phyloP scores from a whole-genome alignment of 805 yeast genomes.

The Candida yuanshanica region DNA sequence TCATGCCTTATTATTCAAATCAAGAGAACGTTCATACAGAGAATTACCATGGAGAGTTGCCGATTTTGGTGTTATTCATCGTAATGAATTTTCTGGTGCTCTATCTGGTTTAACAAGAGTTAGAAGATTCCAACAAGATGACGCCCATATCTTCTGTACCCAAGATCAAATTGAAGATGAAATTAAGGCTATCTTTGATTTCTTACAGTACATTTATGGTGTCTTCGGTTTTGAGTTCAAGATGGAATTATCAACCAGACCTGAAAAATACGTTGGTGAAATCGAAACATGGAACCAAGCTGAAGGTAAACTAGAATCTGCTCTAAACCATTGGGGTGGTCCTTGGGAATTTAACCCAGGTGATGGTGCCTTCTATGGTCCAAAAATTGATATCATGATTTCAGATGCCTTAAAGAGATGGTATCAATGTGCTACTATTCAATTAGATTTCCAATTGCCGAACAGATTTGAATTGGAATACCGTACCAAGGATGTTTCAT shows the following conservation, averaged over 20 bases:
- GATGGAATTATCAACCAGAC: slow-evolving; percentile 96
- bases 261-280: slow-evolving; percentile 94
- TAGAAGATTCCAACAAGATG: slow-evolving; percentile 98
- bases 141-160: slow-evolving; percentile 96
- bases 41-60: slow-evolving; percentile 99
- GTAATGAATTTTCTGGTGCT: slow-evolving; percentile 96
- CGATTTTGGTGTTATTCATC: slow-evolving; percentile 94
- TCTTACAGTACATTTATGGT: slow-evolving; percentile 81
- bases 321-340: slow-evolving; percentile 81
- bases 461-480: slow-evolving; percentile 86
- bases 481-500: slow-evolving; percentile 56
- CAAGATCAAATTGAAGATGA: slow-evolving; percentile 85
- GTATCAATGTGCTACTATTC: slow-evolving; percentile 99
- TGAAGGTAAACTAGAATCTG: slow-evolving; percentile 75
- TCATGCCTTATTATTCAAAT: slow-evolving; percentile 88
- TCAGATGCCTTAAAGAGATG: slow-evolving; percentile 92
- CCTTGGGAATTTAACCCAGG: slow-evolving; percentile 94
- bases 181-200: slow-evolving; percentile 78
- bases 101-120: slow-evolving; percentile 93
- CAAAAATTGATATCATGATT: slow-evolving; percentile 94
- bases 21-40: slow-evolving; percentile 91
- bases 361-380: slow-evolving; percentile 96
- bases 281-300: slow-evolving; percentile 92
- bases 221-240: slow-evolving; percentile 91
- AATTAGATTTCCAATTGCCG: slow-evolving; percentile 97